Evolutionary conservation across 441 rosid genomes (phyloP).

Genomic region (Eruca vesicaria): DNA sequence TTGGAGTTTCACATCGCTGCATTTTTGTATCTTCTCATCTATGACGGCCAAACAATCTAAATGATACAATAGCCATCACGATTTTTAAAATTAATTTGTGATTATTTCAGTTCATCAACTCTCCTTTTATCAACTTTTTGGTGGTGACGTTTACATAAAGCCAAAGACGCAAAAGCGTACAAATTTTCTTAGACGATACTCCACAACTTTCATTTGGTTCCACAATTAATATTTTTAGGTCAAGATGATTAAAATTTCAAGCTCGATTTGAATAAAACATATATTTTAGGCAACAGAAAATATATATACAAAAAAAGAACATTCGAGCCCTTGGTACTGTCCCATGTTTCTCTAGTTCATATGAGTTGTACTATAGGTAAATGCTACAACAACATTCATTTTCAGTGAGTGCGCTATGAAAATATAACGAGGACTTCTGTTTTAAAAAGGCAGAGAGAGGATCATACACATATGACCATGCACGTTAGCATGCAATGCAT

Average conservation of each 20-base stretch:
- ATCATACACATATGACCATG: not conserved
- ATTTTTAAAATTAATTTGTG: not conserved
- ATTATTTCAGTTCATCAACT: not conserved
- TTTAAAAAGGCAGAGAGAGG: not conserved
- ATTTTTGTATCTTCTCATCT: not conserved
- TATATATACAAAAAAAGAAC: too few species aligned
- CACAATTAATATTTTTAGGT: too few species aligned
- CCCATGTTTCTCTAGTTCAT: not conserved
- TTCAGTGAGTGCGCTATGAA: not conserved
- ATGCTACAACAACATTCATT: not conserved
- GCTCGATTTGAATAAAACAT: too few species aligned
- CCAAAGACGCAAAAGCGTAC: too few species aligned
- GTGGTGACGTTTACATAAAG: too few species aligned
- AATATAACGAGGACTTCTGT: not conserved
- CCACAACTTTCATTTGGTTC: too few species aligned
- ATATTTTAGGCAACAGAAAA: too few species aligned
- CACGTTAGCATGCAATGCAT: not conserved
- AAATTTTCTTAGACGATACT: too few species aligned
- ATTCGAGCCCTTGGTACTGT: too few species aligned
- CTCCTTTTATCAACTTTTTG: too few species aligned
- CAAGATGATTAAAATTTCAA: too few species aligned
- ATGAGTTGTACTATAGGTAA: too few species aligned
- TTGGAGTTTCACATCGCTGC: constrained; percentile 25
- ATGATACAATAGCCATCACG: constrained; percentile 8
- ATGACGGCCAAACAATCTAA: constrained; percentile 14